phyloP scores from a whole-genome alignment of 768 basidiomycete genomes.

The Serendipita indica region DNA sequence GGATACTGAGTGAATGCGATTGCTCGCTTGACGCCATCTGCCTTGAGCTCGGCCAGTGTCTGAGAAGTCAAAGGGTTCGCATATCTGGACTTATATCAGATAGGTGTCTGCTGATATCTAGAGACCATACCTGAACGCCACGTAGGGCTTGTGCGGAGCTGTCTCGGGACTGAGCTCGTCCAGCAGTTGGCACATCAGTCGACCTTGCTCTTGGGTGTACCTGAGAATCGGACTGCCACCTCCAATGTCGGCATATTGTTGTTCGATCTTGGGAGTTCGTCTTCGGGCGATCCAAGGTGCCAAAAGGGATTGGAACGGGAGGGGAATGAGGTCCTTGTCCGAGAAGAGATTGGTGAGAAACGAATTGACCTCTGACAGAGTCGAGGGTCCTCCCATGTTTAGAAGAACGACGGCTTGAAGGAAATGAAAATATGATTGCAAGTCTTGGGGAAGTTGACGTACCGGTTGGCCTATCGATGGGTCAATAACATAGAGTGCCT shows the following conservation, averaged over 20 bases:
- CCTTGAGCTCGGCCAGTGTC: slow-evolving; percentile 68
- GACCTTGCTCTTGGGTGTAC: slow-evolving; percentile 80
- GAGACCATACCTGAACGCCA: slow-evolving; percentile 61
- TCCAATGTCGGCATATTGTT: slow-evolving; percentile 89
- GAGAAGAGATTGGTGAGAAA: slow-evolving; percentile 87
- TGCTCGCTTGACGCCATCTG: slow-evolving; percentile 81
- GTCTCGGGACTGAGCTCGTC: slow-evolving; percentile 90
- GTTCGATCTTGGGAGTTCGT: slow-evolving; percentile 82
- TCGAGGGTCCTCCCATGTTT: slow-evolving; percentile 97
- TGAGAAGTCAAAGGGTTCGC: slow-evolving; percentile 77
- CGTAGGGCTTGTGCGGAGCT: slow-evolving; percentile 91
- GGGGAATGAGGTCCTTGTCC: slow-evolving; percentile 83
- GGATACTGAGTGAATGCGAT: slow-evolving; percentile 98
- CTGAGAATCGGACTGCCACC: slow-evolving; percentile 91
- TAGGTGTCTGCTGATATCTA: too few species aligned
- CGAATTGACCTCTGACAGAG: slow-evolving; percentile 80
- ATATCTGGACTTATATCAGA: slow-evolving; percentile 24
- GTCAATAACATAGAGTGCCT: neutral
- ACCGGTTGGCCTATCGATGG: neutral
- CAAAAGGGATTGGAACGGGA: slow-evolving; percentile 78
- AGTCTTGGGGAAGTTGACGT: neutral
- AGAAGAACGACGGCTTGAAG: slow-evolving; percentile 60
- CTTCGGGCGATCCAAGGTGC: slow-evolving; percentile 82
- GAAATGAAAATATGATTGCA: neutral
- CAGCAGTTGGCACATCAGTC: slow-evolving; percentile 74